Percentiles rank a stretch among this genome's conserved stretches.
These are phyloP conservation scores for Sporothrix phasma DNA, from an alignment of 2,329 filamentous ascomycete species.

Conservation along the genomic window DNA sequence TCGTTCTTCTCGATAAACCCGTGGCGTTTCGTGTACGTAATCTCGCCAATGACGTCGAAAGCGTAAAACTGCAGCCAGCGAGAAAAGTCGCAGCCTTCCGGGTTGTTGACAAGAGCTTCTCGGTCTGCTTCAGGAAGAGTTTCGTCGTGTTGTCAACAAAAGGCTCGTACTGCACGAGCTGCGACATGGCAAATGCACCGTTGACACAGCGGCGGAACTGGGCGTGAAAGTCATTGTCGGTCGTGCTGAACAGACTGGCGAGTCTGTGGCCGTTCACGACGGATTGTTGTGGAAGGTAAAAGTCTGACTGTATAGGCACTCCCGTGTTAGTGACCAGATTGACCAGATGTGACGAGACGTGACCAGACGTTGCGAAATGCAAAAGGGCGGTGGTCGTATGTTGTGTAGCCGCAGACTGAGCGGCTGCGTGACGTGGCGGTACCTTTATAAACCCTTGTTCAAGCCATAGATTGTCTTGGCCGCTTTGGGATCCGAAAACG, in stretches of 20 bases:
- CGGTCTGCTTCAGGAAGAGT: constrained; percentile 56
- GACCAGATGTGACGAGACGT: neutral
- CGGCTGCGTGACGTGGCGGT: constrained; percentile 29
- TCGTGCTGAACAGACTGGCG: constrained; percentile 66
- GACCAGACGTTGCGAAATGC: too few species aligned
- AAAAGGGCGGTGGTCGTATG: too few species aligned
- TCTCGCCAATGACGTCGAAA: constrained; percentile 70
- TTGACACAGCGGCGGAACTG: constrained; percentile 67
- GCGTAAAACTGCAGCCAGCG: constrained; percentile 72
- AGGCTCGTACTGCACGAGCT: constrained; percentile 68
- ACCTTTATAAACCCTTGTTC: constrained; percentile 76
- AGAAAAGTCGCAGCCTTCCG: constrained; percentile 50
- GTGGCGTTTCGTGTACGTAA: constrained; percentile 65
- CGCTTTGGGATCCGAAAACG: constrained; percentile 63
- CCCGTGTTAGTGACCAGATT: neutral
- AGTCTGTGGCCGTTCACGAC: constrained; percentile 58
- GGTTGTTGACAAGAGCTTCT: constrained; percentile 40
- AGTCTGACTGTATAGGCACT: constrained; percentile 55
- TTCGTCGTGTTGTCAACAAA: constrained; percentile 67
- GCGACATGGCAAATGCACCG: constrained; percentile 66
- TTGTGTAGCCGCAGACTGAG: neutral
- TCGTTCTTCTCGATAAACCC: constrained; percentile 66
- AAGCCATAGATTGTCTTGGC: constrained; percentile 70
- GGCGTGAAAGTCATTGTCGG: constrained; percentile 64
- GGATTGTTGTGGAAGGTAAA: constrained; percentile 70